Base-by-base conservation (phyloP, 495 filamentous ascomycete species). In the Geopyxis carbonaria region DNA sequence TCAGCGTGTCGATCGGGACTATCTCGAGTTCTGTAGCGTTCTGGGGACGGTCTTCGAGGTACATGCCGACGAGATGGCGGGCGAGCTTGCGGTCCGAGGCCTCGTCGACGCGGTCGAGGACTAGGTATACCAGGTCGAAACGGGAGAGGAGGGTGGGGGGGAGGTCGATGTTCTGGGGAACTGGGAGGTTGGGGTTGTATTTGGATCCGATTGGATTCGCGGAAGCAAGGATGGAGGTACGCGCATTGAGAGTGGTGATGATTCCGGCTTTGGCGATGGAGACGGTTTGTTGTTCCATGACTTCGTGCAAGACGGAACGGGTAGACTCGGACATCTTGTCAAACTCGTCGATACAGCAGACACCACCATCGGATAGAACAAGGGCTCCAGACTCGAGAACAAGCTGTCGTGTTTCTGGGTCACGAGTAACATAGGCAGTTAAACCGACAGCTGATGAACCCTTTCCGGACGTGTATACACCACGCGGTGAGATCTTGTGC, bases 271-370 rank as follows among this genome's bases (percentile, higher is more conserved):
- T 97, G 43, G 89, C 89, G 43, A 97, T 91, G 1, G 91, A 95
- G 9, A 97, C 87, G 1, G 89, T 97, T 64, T 97, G 89, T 60
- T 97, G 89, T 56, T 97, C 89, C 89, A 97, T 97, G 13, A 97
- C 89, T 73, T 97, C 89, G 67, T 97, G 89, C 23, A 97, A 68
- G 7, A 95, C 89, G 2, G 86, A 93, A 23, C 89, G 76, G 0
- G 91, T 95, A 18, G 85, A 73, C 40, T 97, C 89, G 38, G 78
- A 85, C 89, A 97, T 97, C 60, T 97, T 97, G 65, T 97, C 89
- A 48, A 97, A 97, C 58, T 97, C 89, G 50, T 97, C 89, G 58
- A 97, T 97, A 57, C 89, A 97, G 67, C 89, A 97, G 42, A 93
- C 78, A 57, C 89, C 91, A 20, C 89, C 89, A 56, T 97, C 89